Evolutionary conservation across 2,329 filamentous ascomycete genomes (phyloP).

Genomic region (Sarocladiaceae sp.): DNA sequence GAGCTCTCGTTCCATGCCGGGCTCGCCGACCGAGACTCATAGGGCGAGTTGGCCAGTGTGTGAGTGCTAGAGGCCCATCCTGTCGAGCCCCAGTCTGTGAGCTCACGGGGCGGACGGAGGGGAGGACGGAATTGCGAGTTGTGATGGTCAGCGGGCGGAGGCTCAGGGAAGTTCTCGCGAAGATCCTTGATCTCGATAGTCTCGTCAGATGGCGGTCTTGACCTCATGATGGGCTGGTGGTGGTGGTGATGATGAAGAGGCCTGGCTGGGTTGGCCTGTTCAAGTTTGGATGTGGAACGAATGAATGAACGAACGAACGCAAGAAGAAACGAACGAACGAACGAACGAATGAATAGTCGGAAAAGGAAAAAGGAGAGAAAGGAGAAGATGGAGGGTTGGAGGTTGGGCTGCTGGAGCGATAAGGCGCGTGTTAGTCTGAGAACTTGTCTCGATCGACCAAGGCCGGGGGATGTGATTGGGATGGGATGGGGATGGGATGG

Average conservation of each 20-base stretch:
- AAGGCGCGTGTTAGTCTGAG: constrained; percentile 1
- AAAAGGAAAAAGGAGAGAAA: background rate
- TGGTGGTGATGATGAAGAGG: no score
- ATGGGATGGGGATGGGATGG: no score
- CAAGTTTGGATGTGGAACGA: no score
- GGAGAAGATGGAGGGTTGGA: background rate
- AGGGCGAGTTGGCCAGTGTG: constrained; percentile 10
- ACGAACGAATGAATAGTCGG: background rate
- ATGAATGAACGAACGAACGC: background rate
- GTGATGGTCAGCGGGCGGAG: background rate
- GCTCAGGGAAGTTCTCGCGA: constrained; percentile 5
- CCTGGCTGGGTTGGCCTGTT: background rate
- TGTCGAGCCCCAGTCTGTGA: constrained; percentile 4
- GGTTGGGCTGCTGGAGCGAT: background rate
- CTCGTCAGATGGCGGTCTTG: constrained; percentile 8
- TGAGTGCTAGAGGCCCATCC: constrained; percentile 12
- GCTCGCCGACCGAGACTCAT: constrained; percentile 1
- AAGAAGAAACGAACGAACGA: background rate
- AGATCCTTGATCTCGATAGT: constrained; percentile 8
- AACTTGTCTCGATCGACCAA: constrained; percentile 1
- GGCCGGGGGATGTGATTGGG: no score
- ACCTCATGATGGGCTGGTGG: constrained; percentile 4
- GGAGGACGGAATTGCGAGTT: constrained; percentile 1
- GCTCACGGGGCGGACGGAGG: constrained; percentile 4
- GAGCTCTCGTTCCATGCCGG: constrained; percentile 8